Base-by-base conservation (phyloP, 2,329 filamentous ascomycete species). In the Pestalotiopsis sp. region DNA sequence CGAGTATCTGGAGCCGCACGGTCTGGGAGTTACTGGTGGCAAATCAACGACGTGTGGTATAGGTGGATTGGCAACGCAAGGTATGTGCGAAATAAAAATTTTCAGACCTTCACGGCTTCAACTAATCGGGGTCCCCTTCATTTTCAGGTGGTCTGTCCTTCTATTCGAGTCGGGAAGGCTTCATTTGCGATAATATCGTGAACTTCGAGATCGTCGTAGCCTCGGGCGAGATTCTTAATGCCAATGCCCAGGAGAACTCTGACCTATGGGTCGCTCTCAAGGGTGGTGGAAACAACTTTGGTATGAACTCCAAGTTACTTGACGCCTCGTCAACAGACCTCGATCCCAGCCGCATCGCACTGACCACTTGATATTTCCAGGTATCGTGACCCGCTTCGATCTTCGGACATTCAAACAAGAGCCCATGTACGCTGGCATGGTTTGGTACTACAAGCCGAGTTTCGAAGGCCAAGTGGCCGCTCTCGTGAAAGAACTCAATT, bases 161-260 rank as follows among this genome's bases (percentile, higher is more conserved):
- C 49, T 66, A 66, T 27, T 20, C 25, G 4, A 66, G 31, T 13
- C 67, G 60, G 3, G 67, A 68, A 39, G 67, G 67, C 7, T 66
- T 66, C 14, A 60, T 66, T 17, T 68, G 67, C 14, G 67, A 66
- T 38, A 68, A 68, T 25, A 31, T 66, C 39, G 17, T 62, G 11
- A 68, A 68, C 20, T 68, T 23, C 17, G 60, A 68, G 38, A 45
- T 65, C 20, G 60, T 68, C n/a, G 39, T 68, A 17, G 67, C 67
- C 1, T 68, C 67, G 7, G 67, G 45, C 3, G 45, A 62, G 41
- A 49, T 69, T 9, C 57, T 67, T 3, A 36, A 67, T 4, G 68
- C 64, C 2, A 69, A 69, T 12, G 64, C 45, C 3, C n/a, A 36
- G 11, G 25, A 36, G 17, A 62, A 62, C 12, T 13, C 59, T 12